Evolutionary conservation across 768 basidiomycete species (phyloP), one percentile per base, ranked within the genome.

Genomic region (Termitomyces sp.): DNA sequence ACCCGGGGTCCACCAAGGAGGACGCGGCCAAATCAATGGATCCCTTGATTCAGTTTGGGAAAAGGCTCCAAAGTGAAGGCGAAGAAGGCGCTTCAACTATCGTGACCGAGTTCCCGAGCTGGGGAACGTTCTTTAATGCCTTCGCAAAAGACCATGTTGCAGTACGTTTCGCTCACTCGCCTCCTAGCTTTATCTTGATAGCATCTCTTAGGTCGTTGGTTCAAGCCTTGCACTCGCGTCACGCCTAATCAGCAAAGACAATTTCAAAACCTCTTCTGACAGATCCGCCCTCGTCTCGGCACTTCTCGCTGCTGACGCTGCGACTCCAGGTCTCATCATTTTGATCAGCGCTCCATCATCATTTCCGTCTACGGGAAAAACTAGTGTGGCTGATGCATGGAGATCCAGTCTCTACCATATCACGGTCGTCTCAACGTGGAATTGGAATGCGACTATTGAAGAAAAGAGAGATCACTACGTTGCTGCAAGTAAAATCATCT

Each of bases 301-400:
- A 15, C 71, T 81, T 7, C 57, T 79, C 8, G 65, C 73, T 17
- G 72, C 78, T 1, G 66, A 77, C 46, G 69, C 70, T 7, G 72
- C 67, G 9, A 74, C 79, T 1, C 77, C 77, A 1, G 74, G 77
- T 11, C 66, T 81, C 15, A 76, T 81, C 53, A 74, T 82, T 45
- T 71, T 80, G 38, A 74, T 81, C 53, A 73, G 71, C 29, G 71
- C 78, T 0, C 81, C 79, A 2, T 65, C 72, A 1, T 77, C 75
- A 14, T 76, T 70, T 64, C 68, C 67, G 2, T 71, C 68, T 6
- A 67, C 69, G 32, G 73, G 74, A 10, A 64, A 67, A 38, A 81
- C 81, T 12, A 81, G 80, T 62, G 75, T 81, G 25, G 79, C 77
- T 1, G 73, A 74, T 37, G 77, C 76, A 37, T 81, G 81, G 81